Conservation (phyloP, 495 filamentous ascomycete genomes). For the Talaromyces nanjingensis region DNA sequence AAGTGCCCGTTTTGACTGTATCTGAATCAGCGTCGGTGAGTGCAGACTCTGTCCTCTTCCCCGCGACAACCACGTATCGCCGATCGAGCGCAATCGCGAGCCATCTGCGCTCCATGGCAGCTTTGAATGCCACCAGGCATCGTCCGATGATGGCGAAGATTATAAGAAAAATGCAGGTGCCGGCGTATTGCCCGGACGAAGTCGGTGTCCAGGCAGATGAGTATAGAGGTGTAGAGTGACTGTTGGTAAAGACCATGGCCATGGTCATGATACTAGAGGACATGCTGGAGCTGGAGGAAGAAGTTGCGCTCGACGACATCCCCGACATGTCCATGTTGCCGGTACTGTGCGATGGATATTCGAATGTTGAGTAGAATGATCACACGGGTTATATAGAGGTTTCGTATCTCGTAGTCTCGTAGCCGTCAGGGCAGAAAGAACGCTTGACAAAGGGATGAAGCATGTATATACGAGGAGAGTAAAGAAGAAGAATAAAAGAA, state of each 20-base stretch:
- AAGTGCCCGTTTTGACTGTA: conserved; percentile 48
- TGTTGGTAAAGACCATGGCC: conserved; percentile 53
- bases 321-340: conserved; percentile 15
- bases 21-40: conserved; percentile 47
- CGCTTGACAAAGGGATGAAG: neutral
- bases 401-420: neutral
- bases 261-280: conserved; percentile 19
- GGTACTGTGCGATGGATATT: conserved; percentile 3
- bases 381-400: neutral
- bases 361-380: neutral
- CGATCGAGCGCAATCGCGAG: conserved; percentile 59
- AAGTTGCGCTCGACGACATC: conserved; percentile 16
- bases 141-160: conserved; percentile 62
- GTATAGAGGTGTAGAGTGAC: conserved; percentile 65
- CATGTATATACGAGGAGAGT: neutral
- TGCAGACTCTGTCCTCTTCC: conserved; percentile 50
- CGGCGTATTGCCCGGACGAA: conserved; percentile 63
- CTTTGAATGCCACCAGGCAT: conserved; percentile 59
- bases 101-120: conserved; percentile 49
- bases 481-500: neutral
- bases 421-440: neutral
- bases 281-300: conserved; percentile 8
- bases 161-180: conserved; percentile 82
- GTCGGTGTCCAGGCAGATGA: conserved; percentile 65
- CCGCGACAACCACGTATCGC: conserved; percentile 68